These are phyloP conservation scores for Apophysomyces elegans DNA, from an alignment of 371 early-diverging fungal genomes.

Conservation along the genomic window DNA sequence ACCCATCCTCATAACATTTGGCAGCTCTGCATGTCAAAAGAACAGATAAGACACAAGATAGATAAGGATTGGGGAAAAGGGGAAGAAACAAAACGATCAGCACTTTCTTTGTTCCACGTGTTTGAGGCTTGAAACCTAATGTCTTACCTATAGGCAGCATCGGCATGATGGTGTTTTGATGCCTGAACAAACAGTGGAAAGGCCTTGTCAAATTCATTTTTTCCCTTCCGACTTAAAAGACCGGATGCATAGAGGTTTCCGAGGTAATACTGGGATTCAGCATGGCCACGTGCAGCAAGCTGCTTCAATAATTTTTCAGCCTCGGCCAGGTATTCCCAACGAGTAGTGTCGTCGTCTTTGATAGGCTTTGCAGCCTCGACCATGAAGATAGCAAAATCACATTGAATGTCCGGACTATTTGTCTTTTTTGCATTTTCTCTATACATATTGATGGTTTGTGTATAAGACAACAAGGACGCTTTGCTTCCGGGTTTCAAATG, in stretches of 20 bases:
- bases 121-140: not conserved
- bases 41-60: not conserved
- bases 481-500: conserved; percentile 71
- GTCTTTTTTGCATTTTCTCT: conserved; percentile 84
- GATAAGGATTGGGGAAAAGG: not conserved
- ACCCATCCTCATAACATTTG: conserved; percentile 74
- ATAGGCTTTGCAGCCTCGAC: conserved; percentile 69
- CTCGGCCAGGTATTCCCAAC: conserved; percentile 64
- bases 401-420: conserved; percentile 79
- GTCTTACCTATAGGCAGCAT: conserved; percentile 64
- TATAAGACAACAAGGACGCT: conserved; percentile 68
- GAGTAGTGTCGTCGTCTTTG: conserved; percentile 54
- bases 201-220: conserved; percentile 73
- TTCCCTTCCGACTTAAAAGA: conserved; percentile 59
- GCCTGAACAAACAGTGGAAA: conserved; percentile 73
- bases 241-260: conserved; percentile 70
- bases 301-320: conserved; percentile 66
- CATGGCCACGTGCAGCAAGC: conserved; percentile 65
- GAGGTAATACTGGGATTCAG: conserved; percentile 69
- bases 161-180: conserved; percentile 70
- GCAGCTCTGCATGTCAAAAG: conserved; percentile 49
- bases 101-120: not conserved
- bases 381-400: conserved; percentile 84
- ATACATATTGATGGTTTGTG: conserved; percentile 78
- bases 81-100: conserved; percentile 10